Evolutionary conservation across 768 basidiomycete genomes (phyloP), one percentile per base, ranked within the genome.

Genomic region (Trametes villosa): DNA sequence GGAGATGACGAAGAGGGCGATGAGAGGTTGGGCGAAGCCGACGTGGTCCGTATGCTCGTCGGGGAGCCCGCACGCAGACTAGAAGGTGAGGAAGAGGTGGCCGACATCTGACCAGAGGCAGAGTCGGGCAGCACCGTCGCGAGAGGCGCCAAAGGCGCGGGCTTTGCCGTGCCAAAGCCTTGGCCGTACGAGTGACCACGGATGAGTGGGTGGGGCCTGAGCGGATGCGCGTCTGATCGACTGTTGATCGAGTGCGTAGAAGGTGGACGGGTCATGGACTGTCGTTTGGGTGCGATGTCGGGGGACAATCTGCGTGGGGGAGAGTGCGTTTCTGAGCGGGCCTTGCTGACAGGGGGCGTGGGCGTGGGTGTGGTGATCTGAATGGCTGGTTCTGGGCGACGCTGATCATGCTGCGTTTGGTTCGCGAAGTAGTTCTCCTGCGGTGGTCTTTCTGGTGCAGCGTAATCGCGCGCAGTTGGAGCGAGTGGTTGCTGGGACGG

Each of bases 121-220:
- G 76, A 71, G 60, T 83, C 83, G 20, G 83, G 77, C 9, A 83
- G 81, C 44, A 86, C 81, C 18, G 67, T 70, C 1, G 86, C 85
- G 52, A 91, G 78, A 34, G 89, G 87, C 9, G 83, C 77, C 15
- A 88, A 76, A 76, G 76, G 73, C 3, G 79, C 74, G 41, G 84
- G 82, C 69, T 83, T 78, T 55, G 74, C 67, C 52, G 74, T 59
- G 58, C n/a, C n/a, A n/a, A 71, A 69, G 41, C 72, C 72, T 44
- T 75, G 79, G 7, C 87, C 85, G 59, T 82, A 84, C 0, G 89
- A 89, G 63, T 86, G 81, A 9, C 88, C 89, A 56, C 90, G 86
- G 64, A 92, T 91, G 52, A 92, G 79, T 8, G 89, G 91, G 68
- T 92, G 91, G 0, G 88, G 89, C 17, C 87, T 86, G 50, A 88